Evolutionary conservation across 768 basidiomycete species (phyloP), one percentile per base, ranked within the genome.

Genomic region (Crassisporium funariophilum): DNA sequence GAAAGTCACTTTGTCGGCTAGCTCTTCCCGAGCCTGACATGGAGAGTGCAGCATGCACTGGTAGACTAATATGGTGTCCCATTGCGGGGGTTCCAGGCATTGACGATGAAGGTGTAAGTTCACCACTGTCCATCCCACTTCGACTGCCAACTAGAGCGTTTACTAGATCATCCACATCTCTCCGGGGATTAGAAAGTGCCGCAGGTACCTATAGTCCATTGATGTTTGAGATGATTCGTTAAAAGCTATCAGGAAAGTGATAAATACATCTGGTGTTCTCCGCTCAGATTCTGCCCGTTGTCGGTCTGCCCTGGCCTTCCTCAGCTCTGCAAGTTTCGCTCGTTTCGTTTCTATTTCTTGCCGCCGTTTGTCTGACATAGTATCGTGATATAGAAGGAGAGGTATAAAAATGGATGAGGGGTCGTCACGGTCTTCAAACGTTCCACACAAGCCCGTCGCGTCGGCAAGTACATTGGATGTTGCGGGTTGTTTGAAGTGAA

Each of bases 331-430:
- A 24, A 98, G 83, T 67, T 92, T 94, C 9, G 83, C 82, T 52
- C 86, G 75, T 70, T 98, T 98, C 19, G 86, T 89, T 66, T 93
- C 92, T 49, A 98, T 88, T 69, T 97, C 94, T 60, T 84, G 84
- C 61, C 90, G 72, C 39, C 91, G 78, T 67, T 79, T 79, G 57
- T 85, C 81, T 44, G 86, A 83, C 70, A 72, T 75, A 31, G 41
- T 41, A 13, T n/a, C n/a, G 36, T 23, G 17, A 34, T 21, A 21
- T 36, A 16, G 19, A 19, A 46, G 25, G 11, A 20, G 20, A 17
- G 31, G 11, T 31, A 24, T 21, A n/a, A 13, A 17, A 21, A 46
- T 23, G 21, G 10, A 10, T 27, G 9, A n/a, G 17, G 17, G 13
- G n/a, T 27, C 15, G 16, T 36, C 17, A 21, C 22, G 10, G 10